phyloP scores from a whole-genome alignment of 768 basidiomycete species.

The Hemileccinum rubropunctum region DNA sequence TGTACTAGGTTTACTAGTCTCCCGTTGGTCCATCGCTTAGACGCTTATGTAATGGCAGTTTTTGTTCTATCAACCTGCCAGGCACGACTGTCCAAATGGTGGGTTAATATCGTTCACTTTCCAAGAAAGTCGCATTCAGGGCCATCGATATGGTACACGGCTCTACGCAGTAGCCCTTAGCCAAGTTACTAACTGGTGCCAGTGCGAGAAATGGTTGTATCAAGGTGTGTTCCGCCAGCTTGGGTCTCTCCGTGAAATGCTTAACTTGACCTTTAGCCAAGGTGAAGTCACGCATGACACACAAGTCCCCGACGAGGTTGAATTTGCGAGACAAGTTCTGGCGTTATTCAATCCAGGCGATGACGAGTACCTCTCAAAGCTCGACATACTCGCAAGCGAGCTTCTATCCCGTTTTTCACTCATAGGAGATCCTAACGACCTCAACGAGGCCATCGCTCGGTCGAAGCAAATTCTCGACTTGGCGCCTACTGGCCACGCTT shows the following conservation, averaged over 20 bases:
- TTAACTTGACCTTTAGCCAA: neutral
- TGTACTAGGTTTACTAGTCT: too few relatives aligned
- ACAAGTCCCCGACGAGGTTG: slow-evolving; percentile 10
- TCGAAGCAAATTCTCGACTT: slow-evolving; percentile 18
- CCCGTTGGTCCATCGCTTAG: too few relatives aligned
- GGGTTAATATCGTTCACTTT: too few relatives aligned
- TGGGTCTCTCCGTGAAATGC: too few relatives aligned
- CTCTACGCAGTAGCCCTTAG: too few relatives aligned
- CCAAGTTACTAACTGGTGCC: too few relatives aligned
- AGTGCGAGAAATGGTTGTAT: slow-evolving; percentile 3
- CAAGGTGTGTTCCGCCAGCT: neutral
- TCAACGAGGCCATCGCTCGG: slow-evolving; percentile 24
- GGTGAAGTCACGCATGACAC: neutral
- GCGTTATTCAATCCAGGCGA: slow-evolving; percentile 6
- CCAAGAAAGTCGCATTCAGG: too few relatives aligned
- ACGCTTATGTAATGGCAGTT: too few relatives aligned
- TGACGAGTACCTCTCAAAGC: slow-evolving; percentile 5
- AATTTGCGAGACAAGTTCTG: slow-evolving; percentile 9
- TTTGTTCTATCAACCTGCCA: too few relatives aligned
- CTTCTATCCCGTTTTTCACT: slow-evolving; percentile 23
- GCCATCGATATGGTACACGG: too few relatives aligned
- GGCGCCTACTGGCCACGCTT: slow-evolving; percentile 19
- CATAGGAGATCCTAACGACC: slow-evolving; percentile 20
- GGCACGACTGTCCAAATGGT: too few relatives aligned
- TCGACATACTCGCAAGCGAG: slow-evolving; percentile 6